Evolutionary conservation across 2,329 filamentous ascomycete species (phyloP), one percentile per base, ranked within the genome.

Genomic region (Colletotrichum simmondsii): DNA sequence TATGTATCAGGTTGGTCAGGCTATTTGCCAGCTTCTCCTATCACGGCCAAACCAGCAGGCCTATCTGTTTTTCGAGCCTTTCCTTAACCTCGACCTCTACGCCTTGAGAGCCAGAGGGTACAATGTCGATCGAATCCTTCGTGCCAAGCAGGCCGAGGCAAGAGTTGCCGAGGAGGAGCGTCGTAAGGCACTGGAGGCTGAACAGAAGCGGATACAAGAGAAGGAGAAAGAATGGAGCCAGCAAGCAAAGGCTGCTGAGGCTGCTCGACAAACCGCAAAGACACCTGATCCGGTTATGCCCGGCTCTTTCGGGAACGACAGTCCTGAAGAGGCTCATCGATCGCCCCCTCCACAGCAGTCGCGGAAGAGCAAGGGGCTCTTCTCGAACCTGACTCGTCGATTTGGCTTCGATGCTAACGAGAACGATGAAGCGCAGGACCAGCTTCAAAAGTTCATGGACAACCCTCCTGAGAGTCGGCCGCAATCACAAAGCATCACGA

Each of bases 111-210:
- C 92, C 73, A 94, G 97, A 75, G 97, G 97, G 2, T 98, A 98
- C 86, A 98, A 99, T 76, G 97, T 99, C 52, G 95, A 98, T 79
- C 93, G 97, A 62, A 98, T 99, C 74, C 87, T 99, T 26, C 91
- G 94, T 49, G 93, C 93, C 66, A 97, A 97, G 84, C 95, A 93
- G 24, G 94, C 94, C 2, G 95, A 98, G 81, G 94, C 94, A 6
- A 91, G 94, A 65, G 92, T 98, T 75, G 95, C 95, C 0, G 95
- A 98, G 79, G 93, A 94, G 77, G 92, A 95, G 80, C 90, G 94
- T 61, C 92, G 93, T 78, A 92, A 92, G 78, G 91, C 93, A 46
- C 81, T 95, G 6, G 93, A 94, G 74, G 90, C 91, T 60, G 94
- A 97, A 78, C 90, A 92, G 75, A 89, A 90, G 78, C 88, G 87